phyloP scores from a whole-genome alignment of 768 basidiomycete genomes.

The Tylopilus sp. region DNA sequence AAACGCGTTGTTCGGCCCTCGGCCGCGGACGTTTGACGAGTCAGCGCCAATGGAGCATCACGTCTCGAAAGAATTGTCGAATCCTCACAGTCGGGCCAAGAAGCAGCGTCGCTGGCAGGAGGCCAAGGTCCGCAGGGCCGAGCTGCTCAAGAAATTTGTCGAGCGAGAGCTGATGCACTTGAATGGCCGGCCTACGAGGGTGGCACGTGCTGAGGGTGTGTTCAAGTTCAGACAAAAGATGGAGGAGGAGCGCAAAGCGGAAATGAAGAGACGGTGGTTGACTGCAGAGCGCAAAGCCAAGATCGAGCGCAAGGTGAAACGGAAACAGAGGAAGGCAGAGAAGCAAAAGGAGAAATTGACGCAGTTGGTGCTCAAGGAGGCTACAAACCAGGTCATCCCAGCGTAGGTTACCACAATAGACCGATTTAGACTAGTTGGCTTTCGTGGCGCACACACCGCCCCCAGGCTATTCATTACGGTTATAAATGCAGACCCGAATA shows the following conservation, averaged over 20 bases:
- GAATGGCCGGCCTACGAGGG: constrained; percentile 56
- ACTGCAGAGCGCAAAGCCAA: constrained; percentile 37
- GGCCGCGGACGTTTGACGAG: constrained; percentile 43
- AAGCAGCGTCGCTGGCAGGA: constrained; percentile 75
- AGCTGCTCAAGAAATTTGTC: constrained; percentile 51
- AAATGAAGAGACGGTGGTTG: constrained; percentile 55
- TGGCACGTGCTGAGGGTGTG: constrained; percentile 69
- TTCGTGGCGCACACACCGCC: neutral
- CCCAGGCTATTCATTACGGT: neutral
- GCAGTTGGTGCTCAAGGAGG: constrained; percentile 49
- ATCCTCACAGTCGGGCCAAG: constrained; percentile 81
- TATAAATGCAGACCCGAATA: neutral
- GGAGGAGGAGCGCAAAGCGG: constrained; percentile 53
- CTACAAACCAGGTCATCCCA: constrained; percentile 61
- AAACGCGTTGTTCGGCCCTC: constrained; percentile 44
- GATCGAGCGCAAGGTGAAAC: constrained; percentile 32
- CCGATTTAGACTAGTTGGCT: constrained; percentile 1
- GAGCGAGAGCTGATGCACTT: constrained; percentile 51
- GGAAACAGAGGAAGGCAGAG: constrained; percentile 41
- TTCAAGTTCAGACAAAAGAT: constrained; percentile 69
- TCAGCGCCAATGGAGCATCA: constrained; percentile 62
- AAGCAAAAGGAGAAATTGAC: constrained; percentile 53
- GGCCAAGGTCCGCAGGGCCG: constrained; percentile 43
- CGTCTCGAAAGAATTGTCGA: constrained; percentile 67
- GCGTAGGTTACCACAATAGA: neutral